phyloP scores from a whole-genome alignment of 345 rosid species.

The Eutrema yunnanense region DNA sequence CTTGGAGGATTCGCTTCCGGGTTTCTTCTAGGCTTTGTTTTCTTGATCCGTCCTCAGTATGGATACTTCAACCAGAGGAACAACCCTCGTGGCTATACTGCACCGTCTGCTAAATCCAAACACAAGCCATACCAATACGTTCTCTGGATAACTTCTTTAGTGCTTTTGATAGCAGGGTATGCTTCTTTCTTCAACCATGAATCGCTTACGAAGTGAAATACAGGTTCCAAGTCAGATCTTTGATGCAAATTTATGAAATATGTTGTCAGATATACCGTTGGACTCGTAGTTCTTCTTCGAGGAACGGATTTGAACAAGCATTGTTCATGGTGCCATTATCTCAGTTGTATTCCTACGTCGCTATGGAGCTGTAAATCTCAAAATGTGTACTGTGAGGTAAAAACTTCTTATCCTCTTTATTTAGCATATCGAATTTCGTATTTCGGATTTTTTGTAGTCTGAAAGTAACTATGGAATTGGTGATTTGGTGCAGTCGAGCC shows the following conservation, averaged over 20 bases:
- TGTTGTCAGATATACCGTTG: constrained; percentile 42
- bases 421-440: background rate
- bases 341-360: constrained; percentile 81
- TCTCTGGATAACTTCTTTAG: constrained; percentile 47
- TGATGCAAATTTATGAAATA: background rate
- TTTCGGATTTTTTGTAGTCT: background rate
- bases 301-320: constrained; percentile 61
- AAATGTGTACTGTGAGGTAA: constrained; percentile 57
- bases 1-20: constrained; percentile 91
- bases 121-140: constrained; percentile 76
- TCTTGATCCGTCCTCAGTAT: constrained; percentile 82
- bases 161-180: constrained; percentile 57
- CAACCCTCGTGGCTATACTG: constrained; percentile 42
- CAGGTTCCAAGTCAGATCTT: background rate
- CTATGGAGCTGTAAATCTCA: constrained; percentile 67
- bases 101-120: constrained; percentile 45
- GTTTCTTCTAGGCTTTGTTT: constrained; percentile 88
- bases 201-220: background rate
- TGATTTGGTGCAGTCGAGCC: constrained; percentile 47
- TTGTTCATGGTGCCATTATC: constrained; percentile 87
- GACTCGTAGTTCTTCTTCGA: constrained; percentile 54
- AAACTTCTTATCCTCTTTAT: no score
- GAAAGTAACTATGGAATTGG: background rate
- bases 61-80: constrained; percentile 61
- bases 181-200: background rate